These are phyloP conservation scores for Phytophthora melonis DNA, from an alignment of 352 stramenopile species.

Conservation along the genomic window DNA sequence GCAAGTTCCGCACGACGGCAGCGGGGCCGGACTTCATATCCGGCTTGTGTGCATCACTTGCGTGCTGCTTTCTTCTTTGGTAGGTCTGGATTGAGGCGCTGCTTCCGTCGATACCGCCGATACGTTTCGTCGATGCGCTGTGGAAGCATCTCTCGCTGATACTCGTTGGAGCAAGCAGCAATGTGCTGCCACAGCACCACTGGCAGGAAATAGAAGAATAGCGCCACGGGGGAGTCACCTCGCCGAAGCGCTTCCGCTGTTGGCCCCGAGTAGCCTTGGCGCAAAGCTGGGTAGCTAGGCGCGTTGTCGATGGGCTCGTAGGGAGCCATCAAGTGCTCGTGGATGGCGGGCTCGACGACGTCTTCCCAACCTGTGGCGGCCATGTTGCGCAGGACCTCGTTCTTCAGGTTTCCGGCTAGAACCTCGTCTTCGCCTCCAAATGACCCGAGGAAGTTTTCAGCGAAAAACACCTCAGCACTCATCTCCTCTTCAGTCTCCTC, in stretches of 20 bases:
- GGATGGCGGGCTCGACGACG: neutral
- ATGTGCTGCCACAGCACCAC: conserved; percentile 1
- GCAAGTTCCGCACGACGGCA: no score
- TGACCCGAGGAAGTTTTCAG: no score
- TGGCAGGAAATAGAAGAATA: neutral
- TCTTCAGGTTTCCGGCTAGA: neutral
- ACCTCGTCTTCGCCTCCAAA: neutral
- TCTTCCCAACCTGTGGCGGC: neutral
- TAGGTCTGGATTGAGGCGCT: neutral
- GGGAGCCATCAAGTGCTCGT: neutral
- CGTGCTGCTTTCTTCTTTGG: neutral
- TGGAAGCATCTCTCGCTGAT: neutral
- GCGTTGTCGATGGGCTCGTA: conserved; percentile 10
- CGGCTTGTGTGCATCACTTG: no score
- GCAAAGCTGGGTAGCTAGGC: neutral
- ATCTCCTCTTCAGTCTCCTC: neutral
- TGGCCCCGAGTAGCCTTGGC: conserved; percentile 5
- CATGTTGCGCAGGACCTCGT: neutral
- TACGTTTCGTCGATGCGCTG: neutral
- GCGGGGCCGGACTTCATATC: no score
- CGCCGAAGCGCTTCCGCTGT: neutral
- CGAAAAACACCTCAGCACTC: no score
- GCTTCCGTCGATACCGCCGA: neutral
- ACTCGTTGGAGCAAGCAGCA: neutral
- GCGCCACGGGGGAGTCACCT: neutral